These are phyloP conservation scores for Stephanocyclus meneghinianus DNA, from an alignment of 352 stramenopile genomes.

Conservation along the genomic window DNA sequence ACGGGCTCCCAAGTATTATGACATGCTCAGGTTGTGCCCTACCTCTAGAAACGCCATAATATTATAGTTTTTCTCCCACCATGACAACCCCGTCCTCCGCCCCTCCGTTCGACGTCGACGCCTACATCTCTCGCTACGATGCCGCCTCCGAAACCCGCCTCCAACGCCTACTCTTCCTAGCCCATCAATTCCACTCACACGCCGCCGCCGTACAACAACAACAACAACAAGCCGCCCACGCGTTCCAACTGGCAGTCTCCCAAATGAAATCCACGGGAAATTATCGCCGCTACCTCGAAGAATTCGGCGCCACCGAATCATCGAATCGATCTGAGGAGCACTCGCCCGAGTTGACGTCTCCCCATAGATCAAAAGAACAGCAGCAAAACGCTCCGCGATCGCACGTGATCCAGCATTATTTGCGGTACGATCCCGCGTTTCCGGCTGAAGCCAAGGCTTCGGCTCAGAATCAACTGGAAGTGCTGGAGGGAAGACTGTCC, in stretches of 20 bases:
- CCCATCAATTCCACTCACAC: slow-evolving; percentile 35
- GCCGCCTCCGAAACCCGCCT: slow-evolving; percentile 57
- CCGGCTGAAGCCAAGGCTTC: slow-evolving; percentile 16
- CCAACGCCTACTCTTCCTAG: slow-evolving; percentile 64
- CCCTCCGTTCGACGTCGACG: slow-evolving; percentile 63
- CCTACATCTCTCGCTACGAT: slow-evolving; percentile 68
- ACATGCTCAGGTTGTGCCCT: too few relatives aligned
- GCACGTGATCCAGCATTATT: slow-evolving; percentile 30
- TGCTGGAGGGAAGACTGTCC: slow-evolving; percentile 61
- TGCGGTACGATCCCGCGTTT: slow-evolving; percentile 45
- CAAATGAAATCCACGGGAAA: slow-evolving; percentile 63
- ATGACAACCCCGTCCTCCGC: background rate
- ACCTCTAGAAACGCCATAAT: too few relatives aligned
- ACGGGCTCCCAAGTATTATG: too few relatives aligned
- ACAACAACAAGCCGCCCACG: slow-evolving; percentile 5
- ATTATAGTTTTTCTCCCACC: background rate
- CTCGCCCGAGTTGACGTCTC: background rate
- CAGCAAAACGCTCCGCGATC: background rate
- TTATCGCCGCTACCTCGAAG: slow-evolving; percentile 55
- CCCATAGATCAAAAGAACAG: slow-evolving; percentile 4
- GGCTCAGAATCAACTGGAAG: slow-evolving; percentile 36
- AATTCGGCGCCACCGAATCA: slow-evolving; percentile 44
- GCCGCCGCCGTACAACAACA: background rate
- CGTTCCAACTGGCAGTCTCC: slow-evolving; percentile 51
- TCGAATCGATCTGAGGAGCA: background rate